phyloP scores from a whole-genome alignment of 192 early-diverging fungal species.

The Kappamyces sp. region DNA sequence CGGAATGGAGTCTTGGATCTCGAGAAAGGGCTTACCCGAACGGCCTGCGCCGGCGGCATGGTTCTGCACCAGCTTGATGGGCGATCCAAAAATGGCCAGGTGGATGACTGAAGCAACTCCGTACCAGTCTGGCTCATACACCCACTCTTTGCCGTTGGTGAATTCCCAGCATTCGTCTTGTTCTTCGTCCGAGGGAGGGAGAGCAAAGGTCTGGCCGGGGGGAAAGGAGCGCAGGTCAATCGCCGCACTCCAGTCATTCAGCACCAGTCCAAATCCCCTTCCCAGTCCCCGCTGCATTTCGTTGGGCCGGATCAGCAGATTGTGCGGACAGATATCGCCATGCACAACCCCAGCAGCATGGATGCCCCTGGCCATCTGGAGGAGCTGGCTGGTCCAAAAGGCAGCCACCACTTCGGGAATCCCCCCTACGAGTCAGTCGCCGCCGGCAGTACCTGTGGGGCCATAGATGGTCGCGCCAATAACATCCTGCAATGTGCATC shows the following conservation, averaged over 20 bases:
- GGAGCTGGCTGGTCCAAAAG: slow-evolving; percentile 45
- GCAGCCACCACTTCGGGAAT: slow-evolving; percentile 41
- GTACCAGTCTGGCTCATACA: slow-evolving; percentile 53
- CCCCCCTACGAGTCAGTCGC: slow-evolving; percentile 14
- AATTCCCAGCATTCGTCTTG: slow-evolving; percentile 46
- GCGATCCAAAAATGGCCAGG: slow-evolving; percentile 43
- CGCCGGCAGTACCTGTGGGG: neutral
- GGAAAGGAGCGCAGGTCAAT: slow-evolving; percentile 37
- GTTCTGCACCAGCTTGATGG: neutral
- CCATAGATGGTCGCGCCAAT: slow-evolving; percentile 21
- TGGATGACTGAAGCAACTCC: slow-evolving; percentile 41
- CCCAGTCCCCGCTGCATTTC: slow-evolving; percentile 8
- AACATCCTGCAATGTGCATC: slow-evolving; percentile 31
- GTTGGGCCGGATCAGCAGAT: slow-evolving; percentile 33
- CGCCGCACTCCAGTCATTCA: slow-evolving; percentile 35
- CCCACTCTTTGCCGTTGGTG: slow-evolving; percentile 29
- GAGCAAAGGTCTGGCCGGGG: slow-evolving; percentile 21
- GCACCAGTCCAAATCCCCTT: slow-evolving; percentile 30
- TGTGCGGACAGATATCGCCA: slow-evolving; percentile 43
- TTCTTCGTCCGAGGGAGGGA: neutral
- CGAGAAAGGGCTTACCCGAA: neutral
- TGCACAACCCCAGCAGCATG: slow-evolving; percentile 46
- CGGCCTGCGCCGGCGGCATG: too few species aligned
- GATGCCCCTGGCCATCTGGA: slow-evolving; percentile 34
- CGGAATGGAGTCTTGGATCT: slow-evolving; percentile 22